Evolutionary conservation across 257 asterid genomes (phyloP), one percentile per base, ranked within the genome.

Genomic region (Solanum habrochaites): DNA sequence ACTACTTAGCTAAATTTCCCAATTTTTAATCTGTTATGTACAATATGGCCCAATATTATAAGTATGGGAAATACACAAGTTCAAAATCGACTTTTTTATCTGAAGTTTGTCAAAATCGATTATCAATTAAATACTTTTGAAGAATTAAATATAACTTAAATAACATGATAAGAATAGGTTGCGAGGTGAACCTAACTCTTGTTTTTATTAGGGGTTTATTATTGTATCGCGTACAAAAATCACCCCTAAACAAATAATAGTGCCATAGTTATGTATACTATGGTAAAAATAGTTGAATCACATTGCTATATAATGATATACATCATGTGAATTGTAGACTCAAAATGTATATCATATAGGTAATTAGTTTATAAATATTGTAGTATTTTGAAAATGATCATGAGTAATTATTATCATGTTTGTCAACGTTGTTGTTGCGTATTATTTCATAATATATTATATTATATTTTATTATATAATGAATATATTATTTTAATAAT

Each of bases 361-460:
- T 56, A 56, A 18, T 52, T 52, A 52, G 62, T 16, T 16, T 52
- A 52, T 52, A 16, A 52, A 52, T 16, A 52, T 16, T 52, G 11
- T 10, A 56, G 11, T 18, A 56, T 56, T 56, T 18, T 0, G 3
- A 56, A 18, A 56, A 56, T 56, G n/a, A 56, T 7, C n/a, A 18
- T 56, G 2, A 16, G 60, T 52, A 52, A 56, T 56, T 18, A 52
- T 52, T 27, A 27, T 27, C 29, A 27, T 1, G 29, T 27, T 27
- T 27, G 1, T 27, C 1, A 1, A 27, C 1, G 5, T 1, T 0
- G 1, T 5, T 49, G 3, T 2, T 15, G 5, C 1, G 6, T 15
- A 15, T 15, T 49, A 49, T 49, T 14, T 47, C 6, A 5, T 47
- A 14, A 10, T 43, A 11, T 43, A 43, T 11, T 43, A 0, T 43